These are phyloP conservation scores for Coelastrella sp. DNA, from an alignment of 139 green algal species.

Conservation along the genomic window DNA sequence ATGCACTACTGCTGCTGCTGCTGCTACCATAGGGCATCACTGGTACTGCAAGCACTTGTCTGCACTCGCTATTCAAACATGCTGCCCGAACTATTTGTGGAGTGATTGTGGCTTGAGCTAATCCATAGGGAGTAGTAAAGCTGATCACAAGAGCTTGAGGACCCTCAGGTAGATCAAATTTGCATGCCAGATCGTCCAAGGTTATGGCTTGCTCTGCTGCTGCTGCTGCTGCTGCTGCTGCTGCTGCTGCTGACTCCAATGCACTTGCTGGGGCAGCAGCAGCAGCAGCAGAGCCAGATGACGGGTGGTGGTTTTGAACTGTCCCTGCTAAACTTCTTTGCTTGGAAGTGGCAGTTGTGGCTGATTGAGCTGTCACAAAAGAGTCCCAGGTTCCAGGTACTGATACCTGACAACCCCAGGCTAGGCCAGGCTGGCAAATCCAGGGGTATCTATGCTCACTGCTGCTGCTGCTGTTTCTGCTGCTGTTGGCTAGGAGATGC, in stretches of 20 bases:
- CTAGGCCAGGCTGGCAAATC: neutral
- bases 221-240: slow-evolving; percentile 1
- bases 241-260: neutral
- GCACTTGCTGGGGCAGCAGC: neutral
- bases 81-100: slow-evolving; percentile 13
- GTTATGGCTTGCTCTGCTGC: neutral
- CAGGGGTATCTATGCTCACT: neutral
- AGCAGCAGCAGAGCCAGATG: neutral
- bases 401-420: neutral
- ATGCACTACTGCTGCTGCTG: neutral
- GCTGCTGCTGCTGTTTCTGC: neutral
- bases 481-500: no score
- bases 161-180: neutral
- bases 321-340: neutral
- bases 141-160: neutral
- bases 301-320: neutral
- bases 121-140: slow-evolving; percentile 6
- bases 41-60: slow-evolving; percentile 19
- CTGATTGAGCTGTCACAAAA: neutral
- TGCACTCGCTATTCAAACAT: slow-evolving; percentile 4
- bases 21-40: slow-evolving; percentile 4
- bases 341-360: neutral
- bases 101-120: slow-evolving; percentile 5
- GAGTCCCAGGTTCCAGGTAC: neutral
- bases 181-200: slow-evolving; percentile 4